These are phyloP conservation scores for Skeletonema potamos DNA, from an alignment of 108 stramenopile genomes.

Conservation along the genomic window DNA sequence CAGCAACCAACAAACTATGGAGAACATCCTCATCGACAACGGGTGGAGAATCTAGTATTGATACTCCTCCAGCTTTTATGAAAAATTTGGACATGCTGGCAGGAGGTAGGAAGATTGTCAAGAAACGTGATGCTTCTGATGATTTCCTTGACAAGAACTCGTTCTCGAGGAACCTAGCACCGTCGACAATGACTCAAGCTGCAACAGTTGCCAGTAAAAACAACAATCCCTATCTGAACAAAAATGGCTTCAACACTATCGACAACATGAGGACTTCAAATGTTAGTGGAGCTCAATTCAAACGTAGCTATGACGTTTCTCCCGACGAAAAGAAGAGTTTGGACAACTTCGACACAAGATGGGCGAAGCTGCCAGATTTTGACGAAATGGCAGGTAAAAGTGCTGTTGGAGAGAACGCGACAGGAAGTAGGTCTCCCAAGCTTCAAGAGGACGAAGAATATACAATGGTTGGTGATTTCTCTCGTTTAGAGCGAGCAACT, in stretches of 20 bases:
- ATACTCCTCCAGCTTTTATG: conserved; percentile 4
- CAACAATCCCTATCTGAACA: neutral
- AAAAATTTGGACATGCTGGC: neutral
- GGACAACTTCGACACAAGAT: conserved; percentile 5
- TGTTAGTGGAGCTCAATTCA: conserved; percentile 2
- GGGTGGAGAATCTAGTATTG: neutral
- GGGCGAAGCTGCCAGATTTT: neutral
- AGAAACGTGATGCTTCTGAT: neutral
- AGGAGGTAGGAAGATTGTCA: neutral
- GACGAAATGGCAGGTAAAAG: conserved; percentile 1
- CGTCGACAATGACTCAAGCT: neutral
- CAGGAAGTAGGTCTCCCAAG: neutral
- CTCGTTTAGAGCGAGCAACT: conserved; percentile 12
- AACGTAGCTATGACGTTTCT: neutral
- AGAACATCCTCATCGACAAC: neutral
- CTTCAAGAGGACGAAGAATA: neutral
- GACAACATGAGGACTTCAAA: neutral
- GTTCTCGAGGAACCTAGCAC: neutral
- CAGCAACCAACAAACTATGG: neutral
- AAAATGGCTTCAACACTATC: neutral
- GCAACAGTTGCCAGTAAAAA: neutral
- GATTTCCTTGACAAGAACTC: neutral
- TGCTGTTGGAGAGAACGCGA: neutral
- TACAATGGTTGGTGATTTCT: no score
- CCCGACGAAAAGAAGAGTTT: neutral